Conservation (phyloP, 257 asterid genomes). For the Ajuga chamaepitys region DNA sequence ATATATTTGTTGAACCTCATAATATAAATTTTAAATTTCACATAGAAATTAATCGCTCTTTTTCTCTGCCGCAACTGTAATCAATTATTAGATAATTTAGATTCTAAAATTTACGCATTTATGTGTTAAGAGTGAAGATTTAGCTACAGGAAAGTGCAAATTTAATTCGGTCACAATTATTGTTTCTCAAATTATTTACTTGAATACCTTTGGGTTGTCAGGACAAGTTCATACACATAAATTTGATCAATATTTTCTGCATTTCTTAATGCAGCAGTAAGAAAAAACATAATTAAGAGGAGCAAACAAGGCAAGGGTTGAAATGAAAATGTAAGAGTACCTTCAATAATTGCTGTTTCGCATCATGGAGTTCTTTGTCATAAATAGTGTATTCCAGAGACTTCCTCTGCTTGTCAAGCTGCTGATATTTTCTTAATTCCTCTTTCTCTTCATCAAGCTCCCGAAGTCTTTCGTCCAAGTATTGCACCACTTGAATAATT, state of each 20-base stretch:
- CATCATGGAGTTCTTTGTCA: slow-evolving; percentile 96
- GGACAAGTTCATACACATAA: neutral
- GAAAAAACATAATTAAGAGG: neutral
- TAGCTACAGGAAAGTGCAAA: neutral
- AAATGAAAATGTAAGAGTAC: slow-evolving; percentile 23
- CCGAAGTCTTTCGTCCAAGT: slow-evolving; percentile 89
- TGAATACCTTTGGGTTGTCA: neutral
- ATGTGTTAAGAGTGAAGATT: neutral
- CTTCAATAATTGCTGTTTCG: slow-evolving; percentile 74
- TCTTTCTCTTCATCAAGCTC: slow-evolving; percentile 99
- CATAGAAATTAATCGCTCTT: neutral
- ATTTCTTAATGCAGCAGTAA: neutral
- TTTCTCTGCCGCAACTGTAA: neutral
- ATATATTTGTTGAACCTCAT: neutral
- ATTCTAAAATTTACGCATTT: neutral
- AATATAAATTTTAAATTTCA: neutral
- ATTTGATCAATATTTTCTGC: neutral
- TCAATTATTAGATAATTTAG: neutral
- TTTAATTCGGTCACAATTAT: neutral
- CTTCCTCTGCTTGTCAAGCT: slow-evolving; percentile 88
- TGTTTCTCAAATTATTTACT: neutral
- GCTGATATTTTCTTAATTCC: slow-evolving; percentile 86
- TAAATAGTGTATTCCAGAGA: slow-evolving; percentile 83
- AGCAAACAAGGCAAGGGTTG: neutral
- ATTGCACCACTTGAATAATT: slow-evolving; percentile 95